phyloP scores from a whole-genome alignment of 345 rosid species.

The Syzygium aqueum region DNA sequence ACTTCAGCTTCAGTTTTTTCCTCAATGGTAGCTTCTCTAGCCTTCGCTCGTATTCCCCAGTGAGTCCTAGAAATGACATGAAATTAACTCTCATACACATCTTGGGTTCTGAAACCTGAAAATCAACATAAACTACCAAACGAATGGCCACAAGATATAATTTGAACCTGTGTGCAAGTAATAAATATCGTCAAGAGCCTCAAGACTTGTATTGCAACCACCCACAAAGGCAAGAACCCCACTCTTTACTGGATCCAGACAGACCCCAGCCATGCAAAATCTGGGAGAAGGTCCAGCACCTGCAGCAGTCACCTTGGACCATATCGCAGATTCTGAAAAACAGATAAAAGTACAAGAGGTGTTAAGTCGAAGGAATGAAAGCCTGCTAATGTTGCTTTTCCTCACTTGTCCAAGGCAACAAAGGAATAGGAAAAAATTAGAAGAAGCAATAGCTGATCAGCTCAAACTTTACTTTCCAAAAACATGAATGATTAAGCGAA shows the following conservation, averaged over 20 bases:
- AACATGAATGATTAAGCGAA: neutral
- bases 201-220: constrained; percentile 90
- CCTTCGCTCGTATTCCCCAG: constrained; percentile 39
- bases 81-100: neutral
- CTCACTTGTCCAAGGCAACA: neutral
- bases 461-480: neutral
- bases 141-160: neutral
- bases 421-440: neutral
- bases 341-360: too few relatives aligned
- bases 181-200: constrained; percentile 87
- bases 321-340: constrained; percentile 53
- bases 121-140: neutral
- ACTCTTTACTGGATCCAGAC: constrained; percentile 61
- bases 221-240: constrained; percentile 75
- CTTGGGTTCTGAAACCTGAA: neutral
- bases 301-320: constrained; percentile 60
- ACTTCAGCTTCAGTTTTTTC: constrained; percentile 31
- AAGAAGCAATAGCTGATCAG: neutral
- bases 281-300: constrained; percentile 91
- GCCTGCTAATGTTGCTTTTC: neutral
- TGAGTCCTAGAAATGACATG: constrained; percentile 33
- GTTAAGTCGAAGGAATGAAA: neutral
- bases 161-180: constrained; percentile 72
- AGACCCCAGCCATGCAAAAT: constrained; percentile 83
- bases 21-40: constrained; percentile 63